A percentile compares a stretch with the other conserved stretches of the same genome.
These are phyloP conservation scores for Mycena metata DNA, from an alignment of 768 basidiomycete genomes.

Conservation along the genomic window DNA sequence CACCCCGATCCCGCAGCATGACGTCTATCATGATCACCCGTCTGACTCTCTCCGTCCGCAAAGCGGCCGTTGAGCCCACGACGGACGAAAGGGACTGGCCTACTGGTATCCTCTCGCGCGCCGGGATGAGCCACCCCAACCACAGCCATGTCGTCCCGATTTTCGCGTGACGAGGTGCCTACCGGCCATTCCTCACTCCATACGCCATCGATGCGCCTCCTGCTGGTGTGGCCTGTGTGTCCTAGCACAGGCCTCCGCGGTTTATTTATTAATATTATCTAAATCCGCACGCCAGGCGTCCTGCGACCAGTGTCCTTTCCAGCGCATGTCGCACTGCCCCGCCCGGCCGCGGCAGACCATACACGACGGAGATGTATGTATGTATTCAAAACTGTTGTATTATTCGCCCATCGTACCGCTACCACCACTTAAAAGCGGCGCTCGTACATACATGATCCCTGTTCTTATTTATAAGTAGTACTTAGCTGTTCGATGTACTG, in stretches of 20 bases:
- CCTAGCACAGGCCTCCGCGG: background rate
- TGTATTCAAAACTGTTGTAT: background rate
- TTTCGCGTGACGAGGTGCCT: background rate
- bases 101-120: slow-evolving; percentile 7
- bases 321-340: no score
- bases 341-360: no score
- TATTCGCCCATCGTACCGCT: no score
- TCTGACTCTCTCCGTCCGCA: slow-evolving; percentile 45
- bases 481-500: slow-evolving; percentile 1
- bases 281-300: no score
- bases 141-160: background rate
- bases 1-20: slow-evolving; percentile 30
- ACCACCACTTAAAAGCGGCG: background rate
- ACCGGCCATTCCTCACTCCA: no score
- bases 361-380: no score
- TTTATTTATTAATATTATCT: no score
- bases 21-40: slow-evolving; percentile 49
- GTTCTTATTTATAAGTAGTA: slow-evolving; percentile 3
- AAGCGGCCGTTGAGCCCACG: background rate
- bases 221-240: no score
- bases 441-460: slow-evolving; percentile 17
- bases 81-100: slow-evolving; percentile 10
- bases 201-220: no score
- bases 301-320: no score
- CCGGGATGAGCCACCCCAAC: background rate